phyloP scores from a whole-genome alignment of 495 filamentous ascomycete genomes.

The Neurospora sp. region DNA sequence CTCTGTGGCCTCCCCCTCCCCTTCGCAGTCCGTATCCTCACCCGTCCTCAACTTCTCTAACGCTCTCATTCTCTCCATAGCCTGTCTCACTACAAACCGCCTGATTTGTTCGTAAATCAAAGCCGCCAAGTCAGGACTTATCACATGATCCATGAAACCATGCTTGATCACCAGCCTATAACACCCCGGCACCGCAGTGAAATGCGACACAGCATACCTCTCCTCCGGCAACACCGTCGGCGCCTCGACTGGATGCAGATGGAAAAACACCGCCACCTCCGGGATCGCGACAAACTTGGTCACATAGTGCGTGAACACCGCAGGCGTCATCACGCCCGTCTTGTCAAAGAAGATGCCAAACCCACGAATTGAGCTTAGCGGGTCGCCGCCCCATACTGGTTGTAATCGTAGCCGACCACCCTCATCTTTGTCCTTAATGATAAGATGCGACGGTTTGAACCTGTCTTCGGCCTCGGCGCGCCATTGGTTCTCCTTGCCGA shows the following conservation, averaged over 20 bases:
- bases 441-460: constrained; percentile 39
- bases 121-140: constrained; percentile 49
- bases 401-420: constrained; percentile 23
- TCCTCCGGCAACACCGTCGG: constrained; percentile 37
- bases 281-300: constrained; percentile 50
- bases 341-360: constrained; percentile 62
- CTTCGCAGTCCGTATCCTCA: constrained; percentile 2
- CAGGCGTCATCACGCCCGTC: constrained; percentile 41
- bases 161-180: constrained; percentile 59
- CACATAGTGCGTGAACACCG: constrained; percentile 55
- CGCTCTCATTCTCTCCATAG: constrained; percentile 6
- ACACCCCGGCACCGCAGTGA: constrained; percentile 41
- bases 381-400: constrained; percentile 34
- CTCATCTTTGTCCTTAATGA: constrained; percentile 10
- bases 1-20: constrained; percentile 1
- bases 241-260: constrained; percentile 46
- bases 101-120: constrained; percentile 52
- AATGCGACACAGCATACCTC: constrained; percentile 29
- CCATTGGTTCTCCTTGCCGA: constrained; percentile 68
- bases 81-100: constrained; percentile 36
- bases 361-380: constrained; percentile 37
- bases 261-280: constrained; percentile 52
- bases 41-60: constrained; percentile 3
- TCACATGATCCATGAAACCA: constrained; percentile 60
- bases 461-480: constrained; percentile 51